phyloP scores from a whole-genome alignment of 768 basidiomycete species.

The Tephrocybe sp. region DNA sequence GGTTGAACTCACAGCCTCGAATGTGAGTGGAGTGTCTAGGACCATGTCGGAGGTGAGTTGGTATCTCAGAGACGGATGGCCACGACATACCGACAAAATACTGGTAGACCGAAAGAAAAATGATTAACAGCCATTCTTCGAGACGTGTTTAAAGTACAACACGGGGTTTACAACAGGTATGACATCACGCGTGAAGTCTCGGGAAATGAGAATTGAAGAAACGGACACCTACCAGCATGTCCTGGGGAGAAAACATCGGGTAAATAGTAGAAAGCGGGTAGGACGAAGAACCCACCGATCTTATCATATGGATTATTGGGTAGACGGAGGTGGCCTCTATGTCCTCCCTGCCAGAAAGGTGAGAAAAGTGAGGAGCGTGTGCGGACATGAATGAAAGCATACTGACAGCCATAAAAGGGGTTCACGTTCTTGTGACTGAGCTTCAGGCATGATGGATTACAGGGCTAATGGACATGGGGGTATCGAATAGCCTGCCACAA shows the following conservation, averaged over 20 bases:
- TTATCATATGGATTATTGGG: slow-evolving; percentile 79
- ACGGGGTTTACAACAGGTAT: neutral
- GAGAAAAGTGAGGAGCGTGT: slow-evolving; percentile 1
- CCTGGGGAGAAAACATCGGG: slow-evolving; percentile 35
- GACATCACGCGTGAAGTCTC: neutral
- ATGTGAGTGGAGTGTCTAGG: slow-evolving; percentile 79
- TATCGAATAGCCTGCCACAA: no score
- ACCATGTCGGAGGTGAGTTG: neutral
- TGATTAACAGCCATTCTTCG: neutral
- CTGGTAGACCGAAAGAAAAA: slow-evolving; percentile 34
- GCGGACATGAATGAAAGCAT: neutral
- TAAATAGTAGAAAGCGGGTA: neutral
- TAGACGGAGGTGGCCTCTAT: slow-evolving; percentile 67
- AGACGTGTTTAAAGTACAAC: neutral
- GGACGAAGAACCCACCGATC: slow-evolving; percentile 44
- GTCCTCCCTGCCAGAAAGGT: slow-evolving; percentile 41
- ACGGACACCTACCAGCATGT: slow-evolving; percentile 51
- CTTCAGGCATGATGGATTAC: slow-evolving; percentile 33
- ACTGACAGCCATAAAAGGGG: slow-evolving; percentile 44
- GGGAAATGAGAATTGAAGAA: neutral
- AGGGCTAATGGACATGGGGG: neutral
- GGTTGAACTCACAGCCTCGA: slow-evolving; percentile 62
- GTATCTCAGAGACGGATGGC: neutral
- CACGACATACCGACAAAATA: slow-evolving; percentile 66
- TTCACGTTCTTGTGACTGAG: slow-evolving; percentile 44